Base-by-base conservation (phyloP, 2,329 filamentous ascomycete species). In the Diaporthe citrichinensis region DNA sequence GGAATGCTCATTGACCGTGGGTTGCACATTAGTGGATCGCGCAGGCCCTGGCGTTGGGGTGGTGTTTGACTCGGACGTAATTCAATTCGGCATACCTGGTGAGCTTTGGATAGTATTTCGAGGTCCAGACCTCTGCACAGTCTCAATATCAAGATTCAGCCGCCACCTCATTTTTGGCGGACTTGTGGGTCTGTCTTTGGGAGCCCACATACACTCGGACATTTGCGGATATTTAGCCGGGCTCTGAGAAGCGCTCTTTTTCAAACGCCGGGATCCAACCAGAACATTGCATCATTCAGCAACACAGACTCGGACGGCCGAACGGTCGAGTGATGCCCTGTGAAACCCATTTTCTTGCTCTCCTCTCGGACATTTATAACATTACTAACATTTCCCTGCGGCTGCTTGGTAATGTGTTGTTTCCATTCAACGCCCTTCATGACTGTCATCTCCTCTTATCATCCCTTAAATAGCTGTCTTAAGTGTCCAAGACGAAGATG, bases 161-260 rank as follows among this genome's bases (percentile, higher is more conserved):
- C 59, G n/a, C 41, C 58, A 17, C 28, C 28, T 14, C 28, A 67
- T 9, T 1, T 3, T 34, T 1, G 20, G 17, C 25, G 12, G 14
- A 34, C 10, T n/a, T 65, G 61, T 49, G 61, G 61, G 41, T 44
- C 61, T 31, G n/a, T 34, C 23, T 34, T 34, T 34, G 39, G 3
- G 4, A 23, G 41, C n/a, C 61, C 41, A 46, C 39, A 65, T n/a
- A 28, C 41, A 46, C 15, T 49, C 61, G 61, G 61, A 65, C n/a
- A 65, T 65, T 65, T 65, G 61, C 61, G 61, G 61, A 65, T 17
- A 65, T 65, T 65, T 65, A 20, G 3, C 8, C 39, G 25, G 39
- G 39, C 39, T 31, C 39, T 46, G 39, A 15, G 8, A 44, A 28
- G 4, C n/a, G 7, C 39, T 6, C 39, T 20, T 12, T 31, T 31